These are phyloP conservation scores for Xylariaceae sp. DNA, from an alignment of 2,329 filamentous ascomycete species.

Conservation along the genomic window DNA sequence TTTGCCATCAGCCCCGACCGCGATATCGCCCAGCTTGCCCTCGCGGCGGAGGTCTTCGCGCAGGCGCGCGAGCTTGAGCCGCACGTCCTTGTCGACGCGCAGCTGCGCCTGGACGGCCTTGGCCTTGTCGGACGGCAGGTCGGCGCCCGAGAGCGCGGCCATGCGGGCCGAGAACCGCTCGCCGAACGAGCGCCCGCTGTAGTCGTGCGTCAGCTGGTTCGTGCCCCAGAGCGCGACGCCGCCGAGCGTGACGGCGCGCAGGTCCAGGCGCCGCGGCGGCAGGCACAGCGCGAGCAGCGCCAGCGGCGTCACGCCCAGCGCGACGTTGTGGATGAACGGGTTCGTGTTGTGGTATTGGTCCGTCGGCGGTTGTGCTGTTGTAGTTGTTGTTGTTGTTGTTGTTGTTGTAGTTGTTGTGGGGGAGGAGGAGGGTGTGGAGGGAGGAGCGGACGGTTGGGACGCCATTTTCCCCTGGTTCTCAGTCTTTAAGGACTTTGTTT, in stretches of 20 bases:
- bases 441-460: slow-evolving; percentile 1
- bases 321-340: slow-evolving; percentile 41
- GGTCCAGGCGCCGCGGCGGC: slow-evolving; percentile 46
- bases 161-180: slow-evolving; percentile 41
- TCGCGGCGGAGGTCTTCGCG: slow-evolving; percentile 8
- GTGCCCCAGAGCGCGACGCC: slow-evolving; percentile 47
- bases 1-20: slow-evolving; percentile 25
- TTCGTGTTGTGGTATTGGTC: slow-evolving; percentile 23
- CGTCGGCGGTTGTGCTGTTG: slow-evolving; percentile 6
- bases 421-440: slow-evolving; percentile 2
- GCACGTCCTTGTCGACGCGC: slow-evolving; percentile 39
- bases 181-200: slow-evolving; percentile 49
- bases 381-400: slow-evolving; percentile 1
- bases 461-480: too few species aligned
- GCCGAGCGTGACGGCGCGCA: slow-evolving; percentile 46
- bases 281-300: slow-evolving; percentile 44
- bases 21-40: slow-evolving; percentile 18
- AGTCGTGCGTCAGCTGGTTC: slow-evolving; percentile 52
- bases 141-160: slow-evolving; percentile 41
- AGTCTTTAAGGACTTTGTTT: too few species aligned
- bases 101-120: slow-evolving; percentile 42
- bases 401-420: too few species aligned
- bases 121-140: slow-evolving; percentile 55
- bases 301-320: slow-evolving; percentile 43
- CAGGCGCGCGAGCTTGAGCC: slow-evolving; percentile 23